Conservation (phyloP, 768 basidiomycete species). For the Lentinus tigrinus region DNA sequence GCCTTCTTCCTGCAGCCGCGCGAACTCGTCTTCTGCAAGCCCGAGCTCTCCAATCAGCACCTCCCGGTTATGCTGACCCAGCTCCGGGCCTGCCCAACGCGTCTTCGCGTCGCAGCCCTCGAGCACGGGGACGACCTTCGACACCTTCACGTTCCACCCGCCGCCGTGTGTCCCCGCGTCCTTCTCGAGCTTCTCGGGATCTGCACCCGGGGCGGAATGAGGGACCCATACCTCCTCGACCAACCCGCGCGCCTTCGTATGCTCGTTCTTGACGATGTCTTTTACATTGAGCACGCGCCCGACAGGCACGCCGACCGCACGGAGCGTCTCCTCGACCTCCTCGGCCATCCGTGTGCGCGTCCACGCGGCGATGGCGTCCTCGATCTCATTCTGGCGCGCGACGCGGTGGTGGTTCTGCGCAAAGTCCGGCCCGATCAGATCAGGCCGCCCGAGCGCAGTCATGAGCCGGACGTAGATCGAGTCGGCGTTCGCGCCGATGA, state of each 20-base stretch:
- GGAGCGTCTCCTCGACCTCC: slow-evolving; percentile 52
- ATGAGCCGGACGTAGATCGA: slow-evolving; percentile 68
- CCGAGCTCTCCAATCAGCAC: slow-evolving; percentile 31
- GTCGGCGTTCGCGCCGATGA: slow-evolving; percentile 75
- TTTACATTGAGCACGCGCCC: slow-evolving; percentile 63
- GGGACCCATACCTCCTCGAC: slow-evolving; percentile 59
- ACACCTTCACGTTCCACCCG: slow-evolving; percentile 69
- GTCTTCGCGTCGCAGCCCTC: slow-evolving; percentile 58
- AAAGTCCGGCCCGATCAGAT: slow-evolving; percentile 56
- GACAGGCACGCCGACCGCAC: slow-evolving; percentile 56
- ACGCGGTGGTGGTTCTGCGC: slow-evolving; percentile 44
- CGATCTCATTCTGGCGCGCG: slow-evolving; percentile 48
- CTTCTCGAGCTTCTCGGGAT: neutral
- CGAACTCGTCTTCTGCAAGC: slow-evolving; percentile 26
- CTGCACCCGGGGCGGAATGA: slow-evolving; percentile 7
- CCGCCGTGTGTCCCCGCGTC: slow-evolving; percentile 27
- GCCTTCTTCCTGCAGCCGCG: slow-evolving; percentile 21
- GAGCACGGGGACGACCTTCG: slow-evolving; percentile 59
- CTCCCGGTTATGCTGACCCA: slow-evolving; percentile 47
- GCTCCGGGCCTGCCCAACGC: slow-evolving; percentile 66
- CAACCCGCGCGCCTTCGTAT: slow-evolving; percentile 51
- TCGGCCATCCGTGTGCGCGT: slow-evolving; percentile 48
- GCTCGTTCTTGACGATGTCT: slow-evolving; percentile 61
- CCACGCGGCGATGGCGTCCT: slow-evolving; percentile 61
- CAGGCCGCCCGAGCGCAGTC: slow-evolving; percentile 54